Conservation (phyloP, 768 basidiomycete species). For the Termitomyces sp. region DNA sequence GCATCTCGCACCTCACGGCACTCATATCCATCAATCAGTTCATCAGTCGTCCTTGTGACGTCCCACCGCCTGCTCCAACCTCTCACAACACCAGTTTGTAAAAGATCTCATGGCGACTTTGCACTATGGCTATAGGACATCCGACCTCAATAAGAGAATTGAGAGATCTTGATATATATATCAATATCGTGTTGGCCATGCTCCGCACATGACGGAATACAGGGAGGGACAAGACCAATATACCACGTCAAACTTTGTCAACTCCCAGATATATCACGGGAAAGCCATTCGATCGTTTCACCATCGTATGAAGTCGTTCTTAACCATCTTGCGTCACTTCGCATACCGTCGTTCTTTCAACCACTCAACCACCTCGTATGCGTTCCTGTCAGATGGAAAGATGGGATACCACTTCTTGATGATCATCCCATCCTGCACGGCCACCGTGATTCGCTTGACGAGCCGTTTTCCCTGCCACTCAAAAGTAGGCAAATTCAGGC, state of each 20-base stretch:
- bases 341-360: conserved; percentile 7
- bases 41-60: conserved; percentile 1
- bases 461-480: conserved; percentile 15
- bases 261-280: background rate
- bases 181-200: background rate
- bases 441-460: conserved; percentile 14
- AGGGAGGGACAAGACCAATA: background rate
- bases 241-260: background rate
- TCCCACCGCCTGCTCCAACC: background rate
- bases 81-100: background rate
- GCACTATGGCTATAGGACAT: background rate
- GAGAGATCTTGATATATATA: background rate
- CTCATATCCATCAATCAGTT: conserved; percentile 1
- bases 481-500: conserved; percentile 15
- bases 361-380: conserved; percentile 16
- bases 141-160: no score
- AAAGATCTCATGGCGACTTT: background rate
- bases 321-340: background rate
- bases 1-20: background rate
- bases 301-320: background rate
- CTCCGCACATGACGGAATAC: background rate
- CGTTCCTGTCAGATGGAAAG: conserved; percentile 16
- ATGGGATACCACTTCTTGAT: conserved; percentile 17
- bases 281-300: background rate
- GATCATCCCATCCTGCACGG: conserved; percentile 14